Base-by-base conservation (phyloP, 345 rosid species). In the Stellera chamaejasme region DNA sequence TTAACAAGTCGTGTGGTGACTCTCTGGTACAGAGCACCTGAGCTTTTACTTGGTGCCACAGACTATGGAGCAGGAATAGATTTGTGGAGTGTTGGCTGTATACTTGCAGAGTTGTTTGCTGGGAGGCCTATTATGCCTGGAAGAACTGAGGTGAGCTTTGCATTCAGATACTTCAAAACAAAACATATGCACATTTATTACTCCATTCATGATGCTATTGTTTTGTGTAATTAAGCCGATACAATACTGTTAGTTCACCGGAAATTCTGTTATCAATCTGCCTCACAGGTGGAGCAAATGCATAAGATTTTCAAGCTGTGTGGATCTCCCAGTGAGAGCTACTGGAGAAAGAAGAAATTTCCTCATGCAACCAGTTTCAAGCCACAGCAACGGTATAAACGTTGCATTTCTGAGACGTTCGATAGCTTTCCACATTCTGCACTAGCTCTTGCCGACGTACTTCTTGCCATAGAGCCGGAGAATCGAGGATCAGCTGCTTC, bases 101-200 rank as follows among this genome's bases (percentile, higher is more conserved):
- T 93, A 58, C 72, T 87, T 41, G 97, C 92, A 6, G 97, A 93
- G 66, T 67, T 90, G 59, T 85, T 70, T 66, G 78, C 83, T 0
- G 96, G 99, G 50, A 86, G 87, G 66, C 99, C 92, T 56, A 90
- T 87, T 58, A 81, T 93, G 95, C 92, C 99, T 0, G 95, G 96
- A 69, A 85, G 97, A 78, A 93, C 99, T 32, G 96, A 93, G 90
- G 96, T 88, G 66, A 9, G 42, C 13, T 53, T 54, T 13, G 16
- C 45, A 13, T 55, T 12, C 11, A 27, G 14, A 63, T 51, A 5
- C 59, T 44, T 28, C 23, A 19, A 19, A 19, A 19, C 23, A 0
- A 19, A 19, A 1, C 23, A 3, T 51, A 51, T 23, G 28, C 39
- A 19, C 23, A 19, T 19, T 19, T 19, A 19, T 19, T n/a, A n/a